phyloP scores from a whole-genome alignment of 139 green algal genomes.

The Ettlia oleoabundans region DNA sequence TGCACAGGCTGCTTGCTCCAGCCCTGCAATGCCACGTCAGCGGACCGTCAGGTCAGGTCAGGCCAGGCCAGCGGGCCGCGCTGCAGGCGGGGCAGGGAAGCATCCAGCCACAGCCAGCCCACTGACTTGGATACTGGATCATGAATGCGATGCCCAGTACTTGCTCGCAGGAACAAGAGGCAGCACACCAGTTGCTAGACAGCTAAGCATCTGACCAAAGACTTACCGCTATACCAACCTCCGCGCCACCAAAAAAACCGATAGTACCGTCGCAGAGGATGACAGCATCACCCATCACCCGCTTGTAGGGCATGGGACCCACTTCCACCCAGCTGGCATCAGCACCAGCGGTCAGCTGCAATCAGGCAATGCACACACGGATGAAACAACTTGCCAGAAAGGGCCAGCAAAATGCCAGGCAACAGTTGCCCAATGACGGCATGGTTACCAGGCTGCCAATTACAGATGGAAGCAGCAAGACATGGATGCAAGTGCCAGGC shows the following conservation, averaged over 20 bases:
- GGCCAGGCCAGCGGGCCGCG: too few relatives aligned
- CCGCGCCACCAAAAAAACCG: not conserved
- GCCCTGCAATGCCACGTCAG: not conserved
- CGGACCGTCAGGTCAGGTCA: not conserved
- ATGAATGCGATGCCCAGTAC: not conserved
- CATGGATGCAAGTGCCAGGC: not conserved
- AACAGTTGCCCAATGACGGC: too few relatives aligned
- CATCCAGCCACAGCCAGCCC: too few relatives aligned
- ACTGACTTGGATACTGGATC: too few relatives aligned
- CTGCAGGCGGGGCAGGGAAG: too few relatives aligned
- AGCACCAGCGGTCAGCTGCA: conserved; percentile 7
- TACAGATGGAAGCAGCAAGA: not conserved
- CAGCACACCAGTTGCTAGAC: not conserved
- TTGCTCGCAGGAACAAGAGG: too few relatives aligned
- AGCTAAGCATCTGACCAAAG: not conserved
- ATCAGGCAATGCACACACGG: not conserved
- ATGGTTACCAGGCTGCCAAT: too few relatives aligned
- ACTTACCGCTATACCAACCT: not conserved
- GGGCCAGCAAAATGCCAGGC: not conserved
- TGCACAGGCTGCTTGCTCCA: not conserved
- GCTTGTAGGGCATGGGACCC: not conserved
- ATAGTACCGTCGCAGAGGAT: conserved; percentile 20
- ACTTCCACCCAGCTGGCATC: not conserved
- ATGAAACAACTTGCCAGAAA: not conserved
- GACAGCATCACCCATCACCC: conserved; percentile 6